Conservation (phyloP, 164 flowering plant genomes). For the Nymphaea colorata region DNA sequence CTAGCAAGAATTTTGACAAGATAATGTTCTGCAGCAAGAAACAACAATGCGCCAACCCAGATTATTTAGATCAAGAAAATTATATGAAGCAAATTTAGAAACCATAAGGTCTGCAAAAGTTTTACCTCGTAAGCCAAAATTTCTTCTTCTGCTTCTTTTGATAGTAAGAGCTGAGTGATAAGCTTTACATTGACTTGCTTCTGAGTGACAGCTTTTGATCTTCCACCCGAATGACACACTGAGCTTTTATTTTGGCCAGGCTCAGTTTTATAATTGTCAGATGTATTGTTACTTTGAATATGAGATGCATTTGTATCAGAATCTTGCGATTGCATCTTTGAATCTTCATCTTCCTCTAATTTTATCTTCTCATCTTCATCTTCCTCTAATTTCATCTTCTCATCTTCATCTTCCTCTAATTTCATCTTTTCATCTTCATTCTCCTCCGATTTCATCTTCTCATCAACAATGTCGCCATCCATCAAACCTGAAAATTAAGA, state of each 20-base stretch:
- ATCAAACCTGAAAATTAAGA: conserved; percentile 24
- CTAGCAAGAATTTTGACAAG: too few relatives aligned
- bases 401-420: conserved; percentile 15
- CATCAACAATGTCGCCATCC: conserved; percentile 19
- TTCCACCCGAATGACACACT: conserved; percentile 21
- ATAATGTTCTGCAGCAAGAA: too few relatives aligned
- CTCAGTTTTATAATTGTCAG: conserved; percentile 36
- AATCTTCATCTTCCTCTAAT: conserved; percentile 29
- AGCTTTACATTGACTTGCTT: conserved; percentile 47
- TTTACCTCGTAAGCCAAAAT: conserved; percentile 56
- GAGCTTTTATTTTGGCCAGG: conserved; percentile 31
- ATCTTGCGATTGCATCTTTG: conserved; percentile 17
- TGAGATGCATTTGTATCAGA: conserved; percentile 30
- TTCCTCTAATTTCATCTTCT: conserved; percentile 23
- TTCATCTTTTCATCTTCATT: conserved; percentile 18
- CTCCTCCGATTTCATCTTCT: conserved; percentile 23
- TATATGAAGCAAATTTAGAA: neutral
- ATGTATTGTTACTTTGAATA: conserved; percentile 35
- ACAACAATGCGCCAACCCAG: too few relatives aligned
- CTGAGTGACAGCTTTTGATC: conserved; percentile 25
- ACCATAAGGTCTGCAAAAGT: neutral
- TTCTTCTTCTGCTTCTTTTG: conserved; percentile 64
- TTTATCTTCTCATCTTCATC: conserved; percentile 19
- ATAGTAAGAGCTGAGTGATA: conserved; percentile 37
- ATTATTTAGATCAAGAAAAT: too few relatives aligned